phyloP scores from a whole-genome alignment of 176 grass and related monocot species.

The Carex littledalei region DNA sequence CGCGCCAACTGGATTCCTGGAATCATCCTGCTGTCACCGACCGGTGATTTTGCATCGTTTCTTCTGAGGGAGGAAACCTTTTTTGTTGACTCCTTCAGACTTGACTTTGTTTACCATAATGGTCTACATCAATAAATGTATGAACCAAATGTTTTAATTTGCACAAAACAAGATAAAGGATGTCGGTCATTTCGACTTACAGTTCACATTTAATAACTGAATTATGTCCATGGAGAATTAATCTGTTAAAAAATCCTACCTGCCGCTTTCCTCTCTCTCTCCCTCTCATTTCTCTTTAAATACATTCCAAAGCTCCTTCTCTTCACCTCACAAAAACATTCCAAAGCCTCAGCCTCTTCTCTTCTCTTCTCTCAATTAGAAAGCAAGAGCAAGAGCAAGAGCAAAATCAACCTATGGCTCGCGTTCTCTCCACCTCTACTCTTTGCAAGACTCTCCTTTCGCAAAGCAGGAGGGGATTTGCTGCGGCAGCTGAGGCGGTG shows the following conservation, averaged over 20 bases:
- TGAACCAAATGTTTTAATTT: too few relatives aligned
- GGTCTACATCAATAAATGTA: too few relatives aligned
- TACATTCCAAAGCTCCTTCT: neutral
- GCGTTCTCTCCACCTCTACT: constrained; percentile 33
- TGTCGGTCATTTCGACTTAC: neutral
- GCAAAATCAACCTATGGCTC: constrained; percentile 32
- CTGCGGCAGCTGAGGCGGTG: constrained; percentile 30
- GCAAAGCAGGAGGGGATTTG: constrained; percentile 35
- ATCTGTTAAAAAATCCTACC: neutral
- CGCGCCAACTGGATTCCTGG: too few relatives aligned
- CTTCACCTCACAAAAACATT: neutral
- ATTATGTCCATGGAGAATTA: neutral
- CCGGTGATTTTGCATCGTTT: too few relatives aligned
- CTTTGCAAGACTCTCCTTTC: constrained; percentile 6
- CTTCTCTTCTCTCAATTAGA: neutral
- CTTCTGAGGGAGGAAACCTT: too few relatives aligned
- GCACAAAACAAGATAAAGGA: too few relatives aligned
- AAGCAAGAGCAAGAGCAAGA: neutral
- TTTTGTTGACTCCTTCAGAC: too few relatives aligned
- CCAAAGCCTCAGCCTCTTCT: too few relatives aligned
- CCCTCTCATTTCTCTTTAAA: neutral
- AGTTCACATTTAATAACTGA: neutral
- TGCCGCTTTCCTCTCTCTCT: neutral
- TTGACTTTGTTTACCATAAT: too few relatives aligned
- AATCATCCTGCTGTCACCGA: too few relatives aligned